Evolutionary conservation across 805 yeast genomes (phyloP).

Genomic region (Monosporozyma aerobia): DNA sequence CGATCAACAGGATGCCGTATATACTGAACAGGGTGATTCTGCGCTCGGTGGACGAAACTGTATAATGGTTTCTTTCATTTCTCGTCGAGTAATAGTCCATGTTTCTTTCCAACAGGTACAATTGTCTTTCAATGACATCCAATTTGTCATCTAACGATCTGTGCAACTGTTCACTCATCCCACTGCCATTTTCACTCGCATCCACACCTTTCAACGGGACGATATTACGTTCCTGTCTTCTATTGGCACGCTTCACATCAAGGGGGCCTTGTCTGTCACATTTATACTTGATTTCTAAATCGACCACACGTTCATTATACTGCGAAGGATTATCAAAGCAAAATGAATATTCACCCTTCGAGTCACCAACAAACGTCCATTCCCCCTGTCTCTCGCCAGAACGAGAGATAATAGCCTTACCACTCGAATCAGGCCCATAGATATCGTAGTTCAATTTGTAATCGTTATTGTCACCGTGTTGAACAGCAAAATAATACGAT

Average conservation of each 20-base stretch:
- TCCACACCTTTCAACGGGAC: background rate
- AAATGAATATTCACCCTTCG: conserved; percentile 73
- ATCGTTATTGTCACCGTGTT: conserved; percentile 19
- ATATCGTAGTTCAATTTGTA: conserved; percentile 27
- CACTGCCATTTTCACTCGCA: conserved; percentile 9
- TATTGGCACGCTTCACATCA: conserved; percentile 38
- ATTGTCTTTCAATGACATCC: conserved; percentile 48
- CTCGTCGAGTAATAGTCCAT: conserved; percentile 82
- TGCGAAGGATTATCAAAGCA: conserved; percentile 66
- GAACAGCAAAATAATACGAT: conserved; percentile 28
- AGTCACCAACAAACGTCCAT: conserved; percentile 56
- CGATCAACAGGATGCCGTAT: conserved; percentile 53
- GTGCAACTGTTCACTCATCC: conserved; percentile 14
- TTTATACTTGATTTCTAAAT: conserved; percentile 53
- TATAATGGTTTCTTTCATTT: conserved; percentile 80
- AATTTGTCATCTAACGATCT: conserved; percentile 34
- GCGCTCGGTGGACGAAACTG: conserved; percentile 56
- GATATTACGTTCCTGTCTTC: conserved; percentile 13
- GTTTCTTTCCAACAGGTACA: conserved; percentile 46
- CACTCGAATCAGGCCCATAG: conserved; percentile 15
- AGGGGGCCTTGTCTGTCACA: conserved; percentile 6
- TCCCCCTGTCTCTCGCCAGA: conserved; percentile 71
- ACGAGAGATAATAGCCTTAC: conserved; percentile 38
- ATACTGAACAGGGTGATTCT: conserved; percentile 60
- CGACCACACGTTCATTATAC: conserved; percentile 73